Percentiles rank a stretch among this genome's conserved stretches.
Evolutionary conservation across 805 yeast species (phyloP).

Genomic region (Cyberlindnera meyerae): DNA sequence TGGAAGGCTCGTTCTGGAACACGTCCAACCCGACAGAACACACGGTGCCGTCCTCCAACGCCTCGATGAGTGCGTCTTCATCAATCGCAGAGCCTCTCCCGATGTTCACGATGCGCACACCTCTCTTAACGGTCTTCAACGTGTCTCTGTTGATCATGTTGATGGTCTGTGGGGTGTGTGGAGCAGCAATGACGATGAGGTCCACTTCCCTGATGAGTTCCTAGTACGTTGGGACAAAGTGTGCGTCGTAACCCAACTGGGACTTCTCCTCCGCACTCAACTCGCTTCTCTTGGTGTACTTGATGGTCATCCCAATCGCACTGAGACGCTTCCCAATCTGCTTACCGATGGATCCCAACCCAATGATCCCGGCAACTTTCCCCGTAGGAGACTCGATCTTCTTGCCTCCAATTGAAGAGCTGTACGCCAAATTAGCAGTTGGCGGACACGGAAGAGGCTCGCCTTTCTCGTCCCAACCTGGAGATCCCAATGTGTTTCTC

Average conservation of each 20-base stretch:
- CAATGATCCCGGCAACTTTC: constrained; percentile 58
- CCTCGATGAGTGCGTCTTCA: constrained; percentile 55
- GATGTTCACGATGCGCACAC: constrained; percentile 63
- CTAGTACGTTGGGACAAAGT: constrained; percentile 41
- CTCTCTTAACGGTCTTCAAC: constrained; percentile 43
- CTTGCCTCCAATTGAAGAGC: constrained; percentile 42
- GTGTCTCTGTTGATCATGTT: constrained; percentile 47
- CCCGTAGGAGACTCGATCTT: constrained; percentile 49
- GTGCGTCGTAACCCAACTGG: constrained; percentile 40
- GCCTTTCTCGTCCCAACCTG: constrained; percentile 33
- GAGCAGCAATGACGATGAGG: constrained; percentile 61
- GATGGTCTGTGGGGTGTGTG: constrained; percentile 54
- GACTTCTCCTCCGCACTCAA: constrained; percentile 32
- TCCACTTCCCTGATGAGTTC: constrained; percentile 41
- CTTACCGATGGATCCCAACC: constrained; percentile 74
- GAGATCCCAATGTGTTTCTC: constrained; percentile 36
- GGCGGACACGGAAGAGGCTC: constrained; percentile 26
- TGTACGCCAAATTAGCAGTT: constrained; percentile 28
- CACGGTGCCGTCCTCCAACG: constrained; percentile 54
- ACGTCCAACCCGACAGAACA: constrained; percentile 71
- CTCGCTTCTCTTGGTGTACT: constrained; percentile 53
- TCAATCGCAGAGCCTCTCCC: constrained; percentile 70
- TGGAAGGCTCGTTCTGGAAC: constrained; percentile 53
- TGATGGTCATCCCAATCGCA: constrained; percentile 57
- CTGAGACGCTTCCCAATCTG: constrained; percentile 52